These are phyloP conservation scores for Mallotus repandus DNA, from an alignment of 441 rosid genomes.

Conservation along the genomic window DNA sequence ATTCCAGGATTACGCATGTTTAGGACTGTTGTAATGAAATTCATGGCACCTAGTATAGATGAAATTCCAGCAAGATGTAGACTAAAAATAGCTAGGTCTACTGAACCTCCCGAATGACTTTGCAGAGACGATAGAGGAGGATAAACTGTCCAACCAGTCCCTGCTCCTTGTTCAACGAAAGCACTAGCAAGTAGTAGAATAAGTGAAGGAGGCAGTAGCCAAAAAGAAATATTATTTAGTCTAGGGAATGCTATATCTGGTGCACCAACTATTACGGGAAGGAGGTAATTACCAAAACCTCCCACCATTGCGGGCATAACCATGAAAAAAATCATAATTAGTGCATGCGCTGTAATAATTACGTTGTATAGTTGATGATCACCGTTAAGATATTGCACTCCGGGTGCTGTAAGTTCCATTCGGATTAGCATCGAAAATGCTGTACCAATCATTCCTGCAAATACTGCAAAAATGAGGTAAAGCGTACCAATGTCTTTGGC, in stretches of 20 bases:
- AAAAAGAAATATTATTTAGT: not conserved
- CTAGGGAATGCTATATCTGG: not conserved
- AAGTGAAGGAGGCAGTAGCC: too few species aligned
- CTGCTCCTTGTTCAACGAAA: too few species aligned
- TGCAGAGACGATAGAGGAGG: not conserved
- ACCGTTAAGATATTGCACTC: not conserved
- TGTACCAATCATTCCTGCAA: too few species aligned
- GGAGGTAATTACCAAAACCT: not conserved
- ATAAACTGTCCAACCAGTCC: not conserved
- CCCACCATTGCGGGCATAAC: not conserved
- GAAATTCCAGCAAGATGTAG: not conserved
- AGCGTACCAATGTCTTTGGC: too few species aligned
- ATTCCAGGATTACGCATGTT: too few species aligned
- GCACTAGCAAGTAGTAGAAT: too few species aligned
- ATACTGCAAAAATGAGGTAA: too few species aligned
- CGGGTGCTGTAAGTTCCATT: too few species aligned
- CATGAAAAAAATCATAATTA: not conserved
- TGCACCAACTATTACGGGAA: not conserved
- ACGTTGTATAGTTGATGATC: not conserved
- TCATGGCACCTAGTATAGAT: not conserved
- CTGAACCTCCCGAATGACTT: not conserved
- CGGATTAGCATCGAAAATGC: too few species aligned
- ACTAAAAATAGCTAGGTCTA: not conserved
- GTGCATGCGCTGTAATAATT: not conserved
- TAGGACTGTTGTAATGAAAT: too few species aligned